Base-by-base conservation (phyloP, 805 yeast genomes). In the Teunomyces panamensis region DNA sequence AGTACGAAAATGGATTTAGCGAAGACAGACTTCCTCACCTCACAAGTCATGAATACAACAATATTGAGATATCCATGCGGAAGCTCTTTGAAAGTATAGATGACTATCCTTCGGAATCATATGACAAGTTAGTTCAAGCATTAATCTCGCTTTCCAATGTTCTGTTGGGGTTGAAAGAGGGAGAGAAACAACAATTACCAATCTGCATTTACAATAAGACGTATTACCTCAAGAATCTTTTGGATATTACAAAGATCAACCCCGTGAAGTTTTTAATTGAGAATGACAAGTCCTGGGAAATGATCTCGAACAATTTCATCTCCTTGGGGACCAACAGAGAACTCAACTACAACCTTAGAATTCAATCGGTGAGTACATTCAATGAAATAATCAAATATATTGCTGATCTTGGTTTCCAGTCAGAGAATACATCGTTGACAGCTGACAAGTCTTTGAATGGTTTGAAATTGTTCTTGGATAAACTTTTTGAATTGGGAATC, bases 71-170 rank as follows among this genome's bases (percentile, higher is more conserved):
- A 5, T 79, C 91, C 0, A 64, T 83, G 13, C 64, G 66, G n/a
- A 85, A 83, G 50, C 69, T 91, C 28, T 65, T 78, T 47, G 90
- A 84, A 27, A 81, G 85, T 44, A 75, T 92, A 1, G 65, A 67
- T 10, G 75, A 75, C 5, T 87, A 83, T 49, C 75, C 83, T 1
- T 65, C 69, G 2, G 62, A 64, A 0, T 77, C 89, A 0, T 81
- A 83, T 49, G 46, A 59, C 4, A 73, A 70, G 6, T 61, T 90
- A 16, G 46, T 84, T 1, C 54, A 61, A 1, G 74, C 84, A 0
- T 55, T 85, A 33, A 70, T 78, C 9, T 59, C 60, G 0, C 65
- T 83, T 10, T 77, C 81, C 2, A 61, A 65, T 14, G 53, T 29
- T 26, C 34, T 30, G 34, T 28, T 39, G 7, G 43, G 46, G 9